These are phyloP conservation scores for Pythium biforme DNA, from an alignment of 352 stramenopile species.

Conservation along the genomic window DNA sequence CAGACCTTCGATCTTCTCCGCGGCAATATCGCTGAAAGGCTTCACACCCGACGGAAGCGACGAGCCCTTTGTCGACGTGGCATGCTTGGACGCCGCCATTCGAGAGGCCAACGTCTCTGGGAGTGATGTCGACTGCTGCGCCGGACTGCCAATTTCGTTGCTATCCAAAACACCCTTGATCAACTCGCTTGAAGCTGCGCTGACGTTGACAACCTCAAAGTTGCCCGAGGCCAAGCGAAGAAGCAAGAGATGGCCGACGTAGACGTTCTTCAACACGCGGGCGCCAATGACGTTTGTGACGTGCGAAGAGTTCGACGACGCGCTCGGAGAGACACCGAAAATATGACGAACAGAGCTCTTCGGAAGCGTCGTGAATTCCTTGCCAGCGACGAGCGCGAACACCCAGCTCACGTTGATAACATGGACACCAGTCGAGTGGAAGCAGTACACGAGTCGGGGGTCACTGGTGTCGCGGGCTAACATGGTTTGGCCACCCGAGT, in stretches of 20 bases:
- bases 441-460: conserved; percentile 62
- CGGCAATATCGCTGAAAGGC: conserved; percentile 58
- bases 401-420: conserved; percentile 79
- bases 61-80: conserved; percentile 17
- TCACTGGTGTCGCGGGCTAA: conserved; percentile 52
- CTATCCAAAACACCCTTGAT: conserved; percentile 58
- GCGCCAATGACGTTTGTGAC: conserved; percentile 62
- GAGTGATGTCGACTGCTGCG: conserved; percentile 35
- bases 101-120: conserved; percentile 55
- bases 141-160: conserved; percentile 20
- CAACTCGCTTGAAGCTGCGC: conserved; percentile 64
- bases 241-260: conserved; percentile 72
- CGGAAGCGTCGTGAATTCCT: conserved; percentile 56
- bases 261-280: conserved; percentile 70
- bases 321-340: conserved; percentile 65
- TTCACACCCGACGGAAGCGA: conserved; percentile 31
- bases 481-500: conserved; percentile 61
- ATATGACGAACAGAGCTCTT: conserved; percentile 75
- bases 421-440: conserved; percentile 77
- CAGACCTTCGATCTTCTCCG: conserved; percentile 56
- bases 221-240: conserved; percentile 65
- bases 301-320: neutral
- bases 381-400: conserved; percentile 49
- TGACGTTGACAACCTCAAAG: conserved; percentile 83
- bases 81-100: conserved; percentile 32